Evolutionary conservation across 768 basidiomycete species (phyloP).

Genomic region (Phanerodontia chrysosporium): DNA sequence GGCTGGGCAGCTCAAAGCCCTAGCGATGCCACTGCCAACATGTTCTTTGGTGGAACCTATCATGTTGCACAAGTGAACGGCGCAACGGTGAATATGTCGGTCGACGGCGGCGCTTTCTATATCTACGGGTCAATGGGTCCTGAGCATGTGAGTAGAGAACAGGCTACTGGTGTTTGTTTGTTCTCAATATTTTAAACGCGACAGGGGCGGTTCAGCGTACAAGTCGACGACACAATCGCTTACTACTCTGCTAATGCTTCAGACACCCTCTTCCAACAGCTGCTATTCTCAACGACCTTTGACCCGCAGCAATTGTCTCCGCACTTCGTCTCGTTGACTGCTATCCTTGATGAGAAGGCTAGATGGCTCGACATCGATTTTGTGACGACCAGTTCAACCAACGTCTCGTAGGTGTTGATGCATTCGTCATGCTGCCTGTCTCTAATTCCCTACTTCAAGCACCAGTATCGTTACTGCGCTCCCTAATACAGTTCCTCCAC

Average conservation of each 20-base stretch:
- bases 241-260: constrained; percentile 16
- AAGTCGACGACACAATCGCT: constrained; percentile 21
- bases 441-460: background rate
- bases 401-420: background rate
- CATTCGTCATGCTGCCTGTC: too few relatives aligned
- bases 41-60: constrained; percentile 24
- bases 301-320: background rate
- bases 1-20: constrained; percentile 23
- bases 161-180: background rate
- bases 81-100: constrained; percentile 20
- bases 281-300: constrained; percentile 20
- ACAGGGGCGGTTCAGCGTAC: constrained; percentile 21
- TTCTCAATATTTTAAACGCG: background rate
- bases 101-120: constrained; percentile 19
- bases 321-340: constrained; percentile 22
- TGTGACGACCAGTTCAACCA: constrained; percentile 17
- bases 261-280: constrained; percentile 19
- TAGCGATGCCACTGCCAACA: constrained; percentile 14
- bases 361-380: constrained; percentile 31
- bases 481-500: background rate
- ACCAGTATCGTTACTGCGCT: background rate
- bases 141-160: constrained; percentile 19
- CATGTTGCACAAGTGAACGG: constrained; percentile 20
- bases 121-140: constrained; percentile 28
- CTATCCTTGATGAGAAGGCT: constrained; percentile 9